Evolutionary conservation across 1,139 yeast species (phyloP), one percentile per base, ranked within the genome.

Genomic region (Protomyces inundatus): DNA sequence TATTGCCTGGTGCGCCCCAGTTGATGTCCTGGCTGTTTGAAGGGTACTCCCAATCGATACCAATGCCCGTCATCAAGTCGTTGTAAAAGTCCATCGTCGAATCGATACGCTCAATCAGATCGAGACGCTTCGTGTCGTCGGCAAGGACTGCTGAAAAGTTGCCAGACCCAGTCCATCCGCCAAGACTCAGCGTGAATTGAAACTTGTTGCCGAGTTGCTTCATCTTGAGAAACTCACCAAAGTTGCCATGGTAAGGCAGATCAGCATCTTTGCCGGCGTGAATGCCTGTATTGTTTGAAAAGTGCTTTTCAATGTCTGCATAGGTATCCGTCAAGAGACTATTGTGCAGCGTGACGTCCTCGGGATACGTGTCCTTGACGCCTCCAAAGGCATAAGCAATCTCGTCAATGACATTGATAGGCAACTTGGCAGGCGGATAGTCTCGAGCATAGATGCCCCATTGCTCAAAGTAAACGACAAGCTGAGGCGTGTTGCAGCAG

Each of bases 31-130:
- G 69, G 9, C 30, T 23, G 55, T 75, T 78, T 32, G 75, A 73
- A 0, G 97, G 96, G 69, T 86, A 91, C 73, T 91, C 98, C 97
- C 97, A 91, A 75, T 91, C 98, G 46, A 91, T 76, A 73, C 91
- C 98, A 59, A 91, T 78, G 0, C 98, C 97, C 73, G 91, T 42
- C 48, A 42, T 97, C 71, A 91, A 85, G 0, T 87, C 87, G 71
- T 83, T 81, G 60, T 78, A 75, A 12, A 12, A 50, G 3, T 75
- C 68, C 71, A 88, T 77, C 36, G 82, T 74, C 0, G 74, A 74
- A 0, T 81, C 78, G 0, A 85, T 77, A 1, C 86, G 78, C 0
- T 71, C 66, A 3, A 84, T 81, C 73, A 90, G 89, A 0, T 61
- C 73, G 1, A 72, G 71, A 9, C 84, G 67, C 63, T 77, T 81